A percentile compares a stretch with the other conserved stretches of the same genome.
phyloP scores from a whole-genome alignment of 1,284 basidiomycete genomes.

The Ganoderma lingzhi region DNA sequence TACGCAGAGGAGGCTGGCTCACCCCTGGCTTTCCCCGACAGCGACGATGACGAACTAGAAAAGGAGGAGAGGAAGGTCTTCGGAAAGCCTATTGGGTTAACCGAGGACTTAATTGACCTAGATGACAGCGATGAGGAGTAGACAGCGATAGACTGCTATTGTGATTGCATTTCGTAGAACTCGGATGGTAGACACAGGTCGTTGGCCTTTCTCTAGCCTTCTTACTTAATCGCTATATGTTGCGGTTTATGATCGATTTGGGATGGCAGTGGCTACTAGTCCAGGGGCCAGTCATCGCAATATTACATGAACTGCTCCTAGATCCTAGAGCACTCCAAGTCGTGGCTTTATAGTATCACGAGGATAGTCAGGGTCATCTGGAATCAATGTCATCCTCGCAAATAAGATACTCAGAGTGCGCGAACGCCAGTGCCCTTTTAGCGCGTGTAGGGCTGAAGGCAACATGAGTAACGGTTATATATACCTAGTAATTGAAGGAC shows the following conservation, averaged over 20 bases:
- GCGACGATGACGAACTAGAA: conserved; percentile 35
- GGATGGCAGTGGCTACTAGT: too few relatives aligned
- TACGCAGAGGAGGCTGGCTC: conserved; percentile 24
- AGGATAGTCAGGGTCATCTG: too few relatives aligned
- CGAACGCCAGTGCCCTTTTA: neutral
- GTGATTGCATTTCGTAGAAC: neutral
- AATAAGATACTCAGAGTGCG: too few relatives aligned
- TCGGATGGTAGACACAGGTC: neutral
- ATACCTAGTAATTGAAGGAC: neutral
- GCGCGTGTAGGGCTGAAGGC: neutral
- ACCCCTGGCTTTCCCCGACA: conserved; percentile 29
- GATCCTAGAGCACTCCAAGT: too few relatives aligned
- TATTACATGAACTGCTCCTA: too few relatives aligned
- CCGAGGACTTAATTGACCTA: conserved; percentile 36
- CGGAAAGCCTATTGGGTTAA: conserved; percentile 27
- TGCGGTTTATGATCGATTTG: too few relatives aligned
- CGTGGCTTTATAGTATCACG: too few relatives aligned
- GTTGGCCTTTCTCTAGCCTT: neutral
- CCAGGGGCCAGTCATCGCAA: too few relatives aligned
- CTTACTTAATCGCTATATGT: neutral
- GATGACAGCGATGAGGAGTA: conserved; percentile 41
- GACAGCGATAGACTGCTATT: neutral
- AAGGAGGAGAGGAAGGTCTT: conserved; percentile 30
- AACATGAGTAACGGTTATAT: neutral
- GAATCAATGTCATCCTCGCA: too few relatives aligned